Percentiles rank a stretch among this genome's conserved stretches.
Evolutionary conservation across 2,329 filamentous ascomycete genomes (phyloP).

Genomic region (Colletotrichum tofieldiae): DNA sequence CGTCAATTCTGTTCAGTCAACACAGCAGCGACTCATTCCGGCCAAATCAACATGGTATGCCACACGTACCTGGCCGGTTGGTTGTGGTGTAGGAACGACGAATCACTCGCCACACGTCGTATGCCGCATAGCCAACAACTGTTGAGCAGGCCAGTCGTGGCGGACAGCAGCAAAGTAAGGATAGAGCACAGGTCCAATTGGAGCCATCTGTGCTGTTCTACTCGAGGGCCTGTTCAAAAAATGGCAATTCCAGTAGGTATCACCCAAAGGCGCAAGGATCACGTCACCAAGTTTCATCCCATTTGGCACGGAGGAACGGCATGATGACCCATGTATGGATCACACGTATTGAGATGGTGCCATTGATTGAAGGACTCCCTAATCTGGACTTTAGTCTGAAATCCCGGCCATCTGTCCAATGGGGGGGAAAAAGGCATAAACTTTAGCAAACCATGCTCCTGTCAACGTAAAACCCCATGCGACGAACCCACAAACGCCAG

Average conservation of each 20-base stretch:
- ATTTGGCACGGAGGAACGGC: slow-evolving; percentile 15
- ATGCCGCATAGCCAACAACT: not conserved
- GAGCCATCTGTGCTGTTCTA: not conserved
- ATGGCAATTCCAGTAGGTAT: not conserved
- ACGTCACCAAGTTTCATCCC: slow-evolving; percentile 5
- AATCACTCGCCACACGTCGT: not conserved
- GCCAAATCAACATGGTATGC: no score
- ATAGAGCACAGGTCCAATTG: not conserved
- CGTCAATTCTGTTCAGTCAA: not conserved
- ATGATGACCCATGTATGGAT: not conserved
- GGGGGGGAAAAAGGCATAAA: slow-evolving; percentile 25
- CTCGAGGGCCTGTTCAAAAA: not conserved
- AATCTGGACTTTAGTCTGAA: slow-evolving; percentile 16
- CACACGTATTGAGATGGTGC: slow-evolving; percentile 4
- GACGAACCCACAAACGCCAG: slow-evolving; percentile 30
- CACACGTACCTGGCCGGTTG: not conserved
- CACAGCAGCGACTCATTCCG: no score
- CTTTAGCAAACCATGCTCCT: slow-evolving; percentile 27
- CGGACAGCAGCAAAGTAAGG: not conserved
- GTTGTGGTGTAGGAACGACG: not conserved
- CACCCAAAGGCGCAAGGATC: not conserved
- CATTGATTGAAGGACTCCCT: not conserved
- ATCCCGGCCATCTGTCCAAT: slow-evolving; percentile 17
- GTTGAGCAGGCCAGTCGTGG: not conserved
- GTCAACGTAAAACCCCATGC: slow-evolving; percentile 25